These are phyloP conservation scores for Terfezia claveryi DNA, from an alignment of 495 filamentous ascomycete species.

Conservation along the genomic window DNA sequence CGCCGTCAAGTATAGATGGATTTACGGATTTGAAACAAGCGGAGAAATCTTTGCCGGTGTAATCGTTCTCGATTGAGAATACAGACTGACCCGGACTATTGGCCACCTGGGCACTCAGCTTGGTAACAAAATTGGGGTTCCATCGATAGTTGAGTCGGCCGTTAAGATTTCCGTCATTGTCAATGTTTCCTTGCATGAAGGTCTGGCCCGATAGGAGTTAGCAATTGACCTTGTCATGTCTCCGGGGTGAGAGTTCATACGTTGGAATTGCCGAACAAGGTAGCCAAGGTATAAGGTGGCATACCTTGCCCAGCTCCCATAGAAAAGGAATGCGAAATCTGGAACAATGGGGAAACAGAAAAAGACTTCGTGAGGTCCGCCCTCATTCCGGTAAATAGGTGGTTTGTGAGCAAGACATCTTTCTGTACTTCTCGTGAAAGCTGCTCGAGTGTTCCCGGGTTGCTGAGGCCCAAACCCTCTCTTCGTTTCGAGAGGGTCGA, in stretches of 20 bases:
- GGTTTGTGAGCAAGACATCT: constrained; percentile 83
- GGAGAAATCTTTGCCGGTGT: constrained; percentile 77
- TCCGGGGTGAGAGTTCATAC: constrained; percentile 25
- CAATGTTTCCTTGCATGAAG: constrained; percentile 85
- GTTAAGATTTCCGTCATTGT: constrained; percentile 64
- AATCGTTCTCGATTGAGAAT: constrained; percentile 81
- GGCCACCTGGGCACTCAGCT: constrained; percentile 63
- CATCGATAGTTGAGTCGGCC: constrained; percentile 82
- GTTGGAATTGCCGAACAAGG: constrained; percentile 76
- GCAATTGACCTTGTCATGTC: neutral
- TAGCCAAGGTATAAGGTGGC: constrained; percentile 84
- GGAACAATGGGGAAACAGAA: constrained; percentile 79
- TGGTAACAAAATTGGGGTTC: constrained; percentile 51
- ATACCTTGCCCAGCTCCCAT: constrained; percentile 59
- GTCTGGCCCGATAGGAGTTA: constrained; percentile 30
- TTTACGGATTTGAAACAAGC: constrained; percentile 79
- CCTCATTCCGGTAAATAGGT: constrained; percentile 82
- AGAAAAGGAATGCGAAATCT: constrained; percentile 87
- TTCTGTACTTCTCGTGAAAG: constrained; percentile 81
- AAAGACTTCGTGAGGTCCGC: constrained; percentile 92
- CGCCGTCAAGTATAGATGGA: constrained; percentile 76
- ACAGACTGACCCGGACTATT: constrained; percentile 43
- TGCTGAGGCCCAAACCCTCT: constrained; percentile 64
- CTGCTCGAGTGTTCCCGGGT: constrained; percentile 81
- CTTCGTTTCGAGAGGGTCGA: constrained; percentile 30